Evolutionary conservation across 805 yeast genomes (phyloP).

Genomic region (Metschnikowia cubensis): DNA sequence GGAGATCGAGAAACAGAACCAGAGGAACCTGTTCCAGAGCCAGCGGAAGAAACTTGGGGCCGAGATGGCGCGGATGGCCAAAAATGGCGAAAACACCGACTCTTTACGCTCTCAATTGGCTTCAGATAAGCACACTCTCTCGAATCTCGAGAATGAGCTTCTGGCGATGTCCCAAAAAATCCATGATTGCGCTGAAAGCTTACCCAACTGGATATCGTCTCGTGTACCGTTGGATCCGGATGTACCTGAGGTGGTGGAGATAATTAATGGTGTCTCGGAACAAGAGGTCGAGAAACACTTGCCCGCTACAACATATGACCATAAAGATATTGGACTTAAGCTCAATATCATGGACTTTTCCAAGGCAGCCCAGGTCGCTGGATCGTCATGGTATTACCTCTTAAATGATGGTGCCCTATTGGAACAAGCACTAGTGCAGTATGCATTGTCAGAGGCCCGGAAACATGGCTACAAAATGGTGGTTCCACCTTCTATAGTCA

Average conservation of each 20-base stretch:
- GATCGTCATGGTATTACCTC: slow-evolving; percentile 85
- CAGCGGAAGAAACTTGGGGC: slow-evolving; percentile 27
- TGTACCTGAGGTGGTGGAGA: slow-evolving; percentile 44
- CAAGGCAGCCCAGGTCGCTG: slow-evolving; percentile 71
- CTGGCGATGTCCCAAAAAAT: slow-evolving; percentile 34
- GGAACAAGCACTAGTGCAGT: slow-evolving; percentile 87
- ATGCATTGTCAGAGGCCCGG: slow-evolving; percentile 65
- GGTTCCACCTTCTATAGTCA: slow-evolving; percentile 83
- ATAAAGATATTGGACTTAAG: slow-evolving; percentile 64
- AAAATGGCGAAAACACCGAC: slow-evolving; percentile 4
- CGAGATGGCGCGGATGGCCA: slow-evolving; percentile 20
- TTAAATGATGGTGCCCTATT: slow-evolving; percentile 79
- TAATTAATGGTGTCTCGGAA: slow-evolving; percentile 47
- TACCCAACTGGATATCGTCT: slow-evolving; percentile 62
- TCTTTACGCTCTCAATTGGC: slow-evolving; percentile 17
- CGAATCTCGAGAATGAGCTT: slow-evolving; percentile 24
- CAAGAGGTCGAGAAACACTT: slow-evolving; percentile 17
- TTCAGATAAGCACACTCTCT: slow-evolving; percentile 24
- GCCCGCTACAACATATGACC: slow-evolving; percentile 43
- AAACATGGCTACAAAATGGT: slow-evolving; percentile 63
- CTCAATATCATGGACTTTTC: slow-evolving; percentile 66
- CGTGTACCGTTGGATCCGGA: slow-evolving; percentile 40
- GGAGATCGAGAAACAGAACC: slow-evolving; percentile 21
- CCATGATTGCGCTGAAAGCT: slow-evolving; percentile 37
- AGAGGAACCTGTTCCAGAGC: slow-evolving; percentile 25